Evolutionary conservation across 192 early-diverging fungal genomes (phyloP).

Genomic region (Coemansia sp.): DNA sequence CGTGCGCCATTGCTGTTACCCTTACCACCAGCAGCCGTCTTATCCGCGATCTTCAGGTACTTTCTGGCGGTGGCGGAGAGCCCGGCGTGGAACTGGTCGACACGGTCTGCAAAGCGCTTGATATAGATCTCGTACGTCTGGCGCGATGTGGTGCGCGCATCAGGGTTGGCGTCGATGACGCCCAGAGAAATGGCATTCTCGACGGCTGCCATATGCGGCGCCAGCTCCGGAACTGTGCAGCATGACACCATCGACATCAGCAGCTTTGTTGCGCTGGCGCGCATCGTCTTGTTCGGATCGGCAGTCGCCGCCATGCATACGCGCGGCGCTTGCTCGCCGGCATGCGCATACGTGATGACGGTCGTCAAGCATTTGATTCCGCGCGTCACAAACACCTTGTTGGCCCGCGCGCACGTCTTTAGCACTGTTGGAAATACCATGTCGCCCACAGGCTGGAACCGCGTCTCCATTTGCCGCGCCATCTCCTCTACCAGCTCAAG

Average conservation of each 20-base stretch:
- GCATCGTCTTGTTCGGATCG: constrained; percentile 65
- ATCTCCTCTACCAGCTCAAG: constrained; percentile 67
- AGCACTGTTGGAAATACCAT: constrained; percentile 63
- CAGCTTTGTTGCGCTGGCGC: constrained; percentile 64
- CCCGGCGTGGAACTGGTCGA: constrained; percentile 37
- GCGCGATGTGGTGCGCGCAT: constrained; percentile 44
- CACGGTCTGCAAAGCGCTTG: constrained; percentile 45
- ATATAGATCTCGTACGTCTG: constrained; percentile 50
- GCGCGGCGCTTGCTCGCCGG: constrained; percentile 59
- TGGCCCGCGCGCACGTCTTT: constrained; percentile 70
- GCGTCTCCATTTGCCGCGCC: constrained; percentile 61
- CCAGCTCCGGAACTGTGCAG: constrained; percentile 53
- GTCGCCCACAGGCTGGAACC: constrained; percentile 66
- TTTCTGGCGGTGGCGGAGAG: constrained; percentile 46
- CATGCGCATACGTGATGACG: constrained; percentile 62
- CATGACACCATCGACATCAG: constrained; percentile 58
- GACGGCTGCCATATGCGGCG: constrained; percentile 32
- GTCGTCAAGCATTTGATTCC: constrained; percentile 63
- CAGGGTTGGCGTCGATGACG: constrained; percentile 52
- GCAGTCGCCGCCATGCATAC: constrained; percentile 58
- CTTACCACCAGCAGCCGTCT: background rate
- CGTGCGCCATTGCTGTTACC: background rate
- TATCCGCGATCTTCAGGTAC: constrained; percentile 45
- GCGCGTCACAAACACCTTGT: constrained; percentile 71
- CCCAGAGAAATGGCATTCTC: constrained; percentile 47